Percentiles rank a stretch among this genome's conserved stretches.
These are phyloP conservation scores for Cyclocybe cylindracea DNA, from an alignment of 768 basidiomycete species.

Conservation along the genomic window DNA sequence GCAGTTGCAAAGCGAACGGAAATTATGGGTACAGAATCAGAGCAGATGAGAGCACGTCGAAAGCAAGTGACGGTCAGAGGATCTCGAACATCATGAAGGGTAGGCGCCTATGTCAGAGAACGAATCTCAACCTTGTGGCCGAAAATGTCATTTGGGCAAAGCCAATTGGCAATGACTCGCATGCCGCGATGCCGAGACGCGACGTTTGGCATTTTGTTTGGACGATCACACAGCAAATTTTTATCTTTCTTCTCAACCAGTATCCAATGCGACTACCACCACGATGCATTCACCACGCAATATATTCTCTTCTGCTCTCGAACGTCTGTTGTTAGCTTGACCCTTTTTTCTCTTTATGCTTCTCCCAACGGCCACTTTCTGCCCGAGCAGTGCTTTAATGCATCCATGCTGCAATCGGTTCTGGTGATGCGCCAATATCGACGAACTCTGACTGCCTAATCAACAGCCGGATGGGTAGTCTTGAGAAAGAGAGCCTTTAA, in stretches of 20 bases:
- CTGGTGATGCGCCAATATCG: slow-evolving; percentile 74
- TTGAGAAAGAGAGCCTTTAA: slow-evolving; percentile 34
- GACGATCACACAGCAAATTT: neutral
- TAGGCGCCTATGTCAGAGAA: no score
- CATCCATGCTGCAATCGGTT: slow-evolving; percentile 73
- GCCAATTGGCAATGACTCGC: neutral
- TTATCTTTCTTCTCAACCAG: neutral
- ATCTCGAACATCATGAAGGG: no score
- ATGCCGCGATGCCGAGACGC: slow-evolving; percentile 11
- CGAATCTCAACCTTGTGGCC: no score
- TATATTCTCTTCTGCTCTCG: neutral
- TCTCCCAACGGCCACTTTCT: slow-evolving; percentile 60
- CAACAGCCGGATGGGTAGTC: slow-evolving; percentile 52
- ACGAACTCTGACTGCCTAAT: slow-evolving; percentile 54
- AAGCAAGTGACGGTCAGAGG: neutral
- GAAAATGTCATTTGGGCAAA: neutral
- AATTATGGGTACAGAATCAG: neutral
- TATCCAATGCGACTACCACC: neutral
- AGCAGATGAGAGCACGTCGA: neutral
- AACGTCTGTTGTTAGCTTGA: neutral
- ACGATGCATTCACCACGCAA: neutral
- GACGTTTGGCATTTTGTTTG: slow-evolving; percentile 24
- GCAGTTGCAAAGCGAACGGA: neutral
- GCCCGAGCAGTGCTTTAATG: slow-evolving; percentile 67
- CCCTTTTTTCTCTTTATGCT: neutral